phyloP scores from a whole-genome alignment of 345 rosid species.

The Aegle marmelos region DNA sequence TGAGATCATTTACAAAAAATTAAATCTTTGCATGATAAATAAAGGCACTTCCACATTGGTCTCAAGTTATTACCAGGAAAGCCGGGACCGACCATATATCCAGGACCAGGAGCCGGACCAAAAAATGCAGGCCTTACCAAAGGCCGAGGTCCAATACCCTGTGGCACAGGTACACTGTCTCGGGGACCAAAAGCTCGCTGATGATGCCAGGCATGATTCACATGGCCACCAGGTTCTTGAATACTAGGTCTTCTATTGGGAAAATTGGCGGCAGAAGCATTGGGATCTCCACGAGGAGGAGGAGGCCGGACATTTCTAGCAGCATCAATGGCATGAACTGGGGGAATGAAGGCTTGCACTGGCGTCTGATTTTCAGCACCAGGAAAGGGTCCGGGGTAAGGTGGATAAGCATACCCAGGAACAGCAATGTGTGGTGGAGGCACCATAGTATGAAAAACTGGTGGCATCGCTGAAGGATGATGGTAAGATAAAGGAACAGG shows the following conservation, averaged over 20 bases:
- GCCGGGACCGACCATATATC: constrained; percentile 70
- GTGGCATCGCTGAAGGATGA: constrained; percentile 39
- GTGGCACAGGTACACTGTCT: constrained; percentile 59
- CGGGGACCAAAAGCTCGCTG: constrained; percentile 53
- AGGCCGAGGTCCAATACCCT: constrained; percentile 63
- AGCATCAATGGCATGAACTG: constrained; percentile 36
- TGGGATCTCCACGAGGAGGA: constrained; percentile 63
- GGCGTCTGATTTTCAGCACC: constrained; percentile 54
- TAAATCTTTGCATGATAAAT: background rate
- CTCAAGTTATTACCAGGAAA: constrained; percentile 64
- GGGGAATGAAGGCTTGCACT: constrained; percentile 52
- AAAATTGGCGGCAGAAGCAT: constrained; percentile 37
- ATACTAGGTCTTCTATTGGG: constrained; percentile 46
- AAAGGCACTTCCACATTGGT: background rate
- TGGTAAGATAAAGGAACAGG: constrained; percentile 51
- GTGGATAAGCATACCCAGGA: constrained; percentile 59
- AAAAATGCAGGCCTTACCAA: constrained; percentile 56
- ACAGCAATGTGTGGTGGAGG: constrained; percentile 64
- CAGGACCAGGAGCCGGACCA: constrained; percentile 77
- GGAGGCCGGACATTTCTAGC: constrained; percentile 42
- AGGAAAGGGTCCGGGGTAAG: constrained; percentile 65
- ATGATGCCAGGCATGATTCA: constrained; percentile 59
- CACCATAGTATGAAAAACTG: constrained; percentile 54
- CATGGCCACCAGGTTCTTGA: constrained; percentile 45
- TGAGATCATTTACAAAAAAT: background rate